Percentiles rank a stretch among this genome's conserved stretches.
phyloP scores from a whole-genome alignment of 768 basidiomycete genomes.

The Sutorius australiensis region DNA sequence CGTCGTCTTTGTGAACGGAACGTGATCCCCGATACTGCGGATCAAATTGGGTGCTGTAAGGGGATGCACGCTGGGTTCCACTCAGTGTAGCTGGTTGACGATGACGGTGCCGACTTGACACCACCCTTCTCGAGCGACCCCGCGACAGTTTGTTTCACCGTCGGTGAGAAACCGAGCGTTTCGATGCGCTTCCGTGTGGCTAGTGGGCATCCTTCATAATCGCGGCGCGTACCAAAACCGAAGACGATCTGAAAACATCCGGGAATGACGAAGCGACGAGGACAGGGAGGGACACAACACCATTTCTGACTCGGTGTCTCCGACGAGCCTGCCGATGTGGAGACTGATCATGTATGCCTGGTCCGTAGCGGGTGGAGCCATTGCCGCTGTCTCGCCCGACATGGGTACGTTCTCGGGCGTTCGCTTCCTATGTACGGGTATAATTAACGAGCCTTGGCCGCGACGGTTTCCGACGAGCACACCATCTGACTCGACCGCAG shows the following conservation, averaged over 20 bases:
- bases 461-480: not conserved
- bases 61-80: not conserved
- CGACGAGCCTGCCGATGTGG: conserved; percentile 36
- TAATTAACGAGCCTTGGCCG: not conserved
- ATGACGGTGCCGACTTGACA: conserved; percentile 44
- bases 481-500: not conserved
- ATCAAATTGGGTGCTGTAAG: not conserved
- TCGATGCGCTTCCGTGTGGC: conserved; percentile 21
- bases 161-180: not conserved
- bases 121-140: conserved; percentile 53
- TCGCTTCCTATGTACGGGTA: too few relatives aligned
- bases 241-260: conserved; percentile 42
- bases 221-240: conserved; percentile 53
- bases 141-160: conserved; percentile 35
- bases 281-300: conserved; percentile 43
- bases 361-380: conserved; percentile 17
- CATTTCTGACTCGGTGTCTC: conserved; percentile 29
- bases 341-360: conserved; percentile 51
- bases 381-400: conserved; percentile 5
- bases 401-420: not conserved
- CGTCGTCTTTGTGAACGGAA: conserved; percentile 41
- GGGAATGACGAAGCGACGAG: conserved; percentile 51
- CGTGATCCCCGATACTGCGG: conserved; percentile 40
- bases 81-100: conserved; percentile 50
- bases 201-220: conserved; percentile 42